These are phyloP conservation scores for Alternaria hordeiaustralica DNA, from an alignment of 2,329 filamentous ascomycete species.

Conservation along the genomic window DNA sequence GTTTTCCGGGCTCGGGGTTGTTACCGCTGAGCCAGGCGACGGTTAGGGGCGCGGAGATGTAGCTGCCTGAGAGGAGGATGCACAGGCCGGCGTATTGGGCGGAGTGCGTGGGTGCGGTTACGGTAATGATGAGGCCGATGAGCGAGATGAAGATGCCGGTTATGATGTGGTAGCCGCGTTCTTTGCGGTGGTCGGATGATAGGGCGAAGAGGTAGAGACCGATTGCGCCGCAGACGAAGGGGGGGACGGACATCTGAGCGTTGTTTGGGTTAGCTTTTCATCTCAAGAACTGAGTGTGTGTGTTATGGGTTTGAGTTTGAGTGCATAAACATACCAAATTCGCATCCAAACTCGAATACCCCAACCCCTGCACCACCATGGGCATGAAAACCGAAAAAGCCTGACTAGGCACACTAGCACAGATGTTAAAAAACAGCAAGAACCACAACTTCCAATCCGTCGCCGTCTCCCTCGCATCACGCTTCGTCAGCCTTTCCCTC, in stretches of 20 bases:
- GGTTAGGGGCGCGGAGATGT: slow-evolving; percentile 31
- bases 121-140: slow-evolving; percentile 29
- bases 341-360: slow-evolving; percentile 24
- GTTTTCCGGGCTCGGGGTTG: slow-evolving; percentile 31
- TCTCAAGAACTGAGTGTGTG: neutral
- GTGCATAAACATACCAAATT: slow-evolving; percentile 18
- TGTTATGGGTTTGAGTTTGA: too few species aligned
- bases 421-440: slow-evolving; percentile 46
- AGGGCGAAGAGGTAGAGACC: slow-evolving; percentile 55
- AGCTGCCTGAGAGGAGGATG: slow-evolving; percentile 32
- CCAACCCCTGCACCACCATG: slow-evolving; percentile 53
- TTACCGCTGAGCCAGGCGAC: slow-evolving; percentile 33
- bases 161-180: slow-evolving; percentile 50
- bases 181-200: slow-evolving; percentile 50
- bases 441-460: slow-evolving; percentile 34
- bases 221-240: slow-evolving; percentile 56
- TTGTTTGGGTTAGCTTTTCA: neutral
- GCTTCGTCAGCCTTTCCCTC: slow-evolving; percentile 17
- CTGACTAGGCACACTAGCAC: slow-evolving; percentile 52
- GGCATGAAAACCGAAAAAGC: slow-evolving; percentile 53
- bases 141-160: slow-evolving; percentile 53
- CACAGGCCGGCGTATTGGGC: slow-evolving; percentile 27
- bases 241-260: slow-evolving; percentile 53
- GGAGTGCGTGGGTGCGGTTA: slow-evolving; percentile 8
- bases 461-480: slow-evolving; percentile 25